A percentile compares a stretch with the other conserved stretches of the same genome.
Evolutionary conservation across 2,329 filamentous ascomycete species (phyloP).

Genomic region (Epichloe hybrida): DNA sequence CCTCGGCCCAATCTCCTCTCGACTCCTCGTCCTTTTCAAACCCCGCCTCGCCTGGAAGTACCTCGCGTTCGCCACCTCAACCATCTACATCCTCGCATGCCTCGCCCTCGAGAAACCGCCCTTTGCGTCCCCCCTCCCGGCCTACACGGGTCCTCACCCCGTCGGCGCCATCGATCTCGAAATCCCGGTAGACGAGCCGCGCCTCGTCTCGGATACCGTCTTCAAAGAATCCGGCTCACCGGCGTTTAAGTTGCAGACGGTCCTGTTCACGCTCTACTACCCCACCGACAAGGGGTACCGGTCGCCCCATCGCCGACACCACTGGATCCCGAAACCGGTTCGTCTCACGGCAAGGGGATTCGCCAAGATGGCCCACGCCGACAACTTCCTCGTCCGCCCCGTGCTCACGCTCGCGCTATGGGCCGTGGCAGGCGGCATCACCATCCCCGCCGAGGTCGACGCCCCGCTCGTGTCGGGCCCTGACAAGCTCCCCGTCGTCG

Average conservation of each 20-base stretch:
- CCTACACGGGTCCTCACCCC: slow-evolving; percentile 28
- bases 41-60: neutral
- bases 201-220: slow-evolving; percentile 17
- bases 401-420: slow-evolving; percentile 30
- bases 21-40: neutral
- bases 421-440: slow-evolving; percentile 28
- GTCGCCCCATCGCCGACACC: slow-evolving; percentile 20
- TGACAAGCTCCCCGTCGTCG: slow-evolving; percentile 26
- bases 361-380: slow-evolving; percentile 29
- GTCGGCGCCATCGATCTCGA: slow-evolving; percentile 36
- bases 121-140: slow-evolving; percentile 30
- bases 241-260: slow-evolving; percentile 32
- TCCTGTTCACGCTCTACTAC: slow-evolving; percentile 37
- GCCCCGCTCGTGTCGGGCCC: slow-evolving; percentile 21
- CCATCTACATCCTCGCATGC: slow-evolving; percentile 26
- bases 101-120: slow-evolving; percentile 26
- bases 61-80: neutral
- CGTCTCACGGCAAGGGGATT: slow-evolving; percentile 32
- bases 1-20: neutral
- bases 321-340: slow-evolving; percentile 32
- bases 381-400: slow-evolving; percentile 28
- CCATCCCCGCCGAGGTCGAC: slow-evolving; percentile 34
- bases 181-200: slow-evolving; percentile 22
- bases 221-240: slow-evolving; percentile 22
- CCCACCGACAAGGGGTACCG: slow-evolving; percentile 15